These are phyloP conservation scores for Magnolia changhungtana DNA, from an alignment of 164 flowering plant species.

Conservation along the genomic window DNA sequence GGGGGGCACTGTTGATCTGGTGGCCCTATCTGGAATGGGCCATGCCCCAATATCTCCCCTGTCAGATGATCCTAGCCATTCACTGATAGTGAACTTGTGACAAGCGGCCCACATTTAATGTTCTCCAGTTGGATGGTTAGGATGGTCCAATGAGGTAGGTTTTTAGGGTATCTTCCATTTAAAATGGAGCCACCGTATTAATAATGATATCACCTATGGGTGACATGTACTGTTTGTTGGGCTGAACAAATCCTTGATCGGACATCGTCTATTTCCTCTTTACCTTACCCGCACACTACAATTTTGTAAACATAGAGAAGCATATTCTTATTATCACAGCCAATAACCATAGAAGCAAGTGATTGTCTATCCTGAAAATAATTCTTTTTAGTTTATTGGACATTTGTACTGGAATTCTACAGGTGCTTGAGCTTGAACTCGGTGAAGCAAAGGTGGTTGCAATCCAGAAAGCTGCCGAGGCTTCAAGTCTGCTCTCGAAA, in stretches of 20 bases:
- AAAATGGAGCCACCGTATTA: no score
- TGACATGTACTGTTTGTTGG: not conserved
- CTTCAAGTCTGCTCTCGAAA: conserved; percentile 57
- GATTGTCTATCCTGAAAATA: not conserved
- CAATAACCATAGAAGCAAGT: not conserved
- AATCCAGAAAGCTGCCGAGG: conserved; percentile 64
- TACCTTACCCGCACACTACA: no score
- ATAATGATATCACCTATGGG: not conserved
- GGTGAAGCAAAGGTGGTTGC: conserved; percentile 53
- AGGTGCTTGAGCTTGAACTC: conserved; percentile 63
- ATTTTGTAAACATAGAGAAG: no score
- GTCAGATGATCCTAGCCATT: not conserved
- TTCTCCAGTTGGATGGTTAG: not conserved
- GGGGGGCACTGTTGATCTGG: not conserved
- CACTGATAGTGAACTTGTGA: not conserved
- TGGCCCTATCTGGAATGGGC: not conserved
- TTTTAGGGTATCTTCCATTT: no score
- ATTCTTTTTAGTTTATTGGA: not conserved
- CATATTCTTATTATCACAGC: no score
- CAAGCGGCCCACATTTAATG: not conserved
- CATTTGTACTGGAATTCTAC: conserved; percentile 8
- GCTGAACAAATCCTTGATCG: no score
- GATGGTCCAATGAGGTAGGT: not conserved
- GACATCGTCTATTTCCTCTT: no score
- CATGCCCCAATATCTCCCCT: not conserved